Evolutionary conservation across 108 stramenopile species (phyloP), one percentile per base, ranked within the genome.

Genomic region (Cyclotella distinguenda): DNA sequence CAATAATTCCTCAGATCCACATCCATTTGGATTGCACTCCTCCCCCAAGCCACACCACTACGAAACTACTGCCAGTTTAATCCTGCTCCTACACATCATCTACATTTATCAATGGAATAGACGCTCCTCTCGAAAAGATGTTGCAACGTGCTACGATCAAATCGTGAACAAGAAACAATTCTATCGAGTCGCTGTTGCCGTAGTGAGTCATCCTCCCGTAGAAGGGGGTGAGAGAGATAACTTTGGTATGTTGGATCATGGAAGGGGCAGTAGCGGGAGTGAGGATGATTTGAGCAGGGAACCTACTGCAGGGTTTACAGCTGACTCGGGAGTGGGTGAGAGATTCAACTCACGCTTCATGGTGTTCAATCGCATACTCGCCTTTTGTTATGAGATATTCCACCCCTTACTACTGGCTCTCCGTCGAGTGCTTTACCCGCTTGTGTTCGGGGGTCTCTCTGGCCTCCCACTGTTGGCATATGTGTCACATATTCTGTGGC

Each of bases 401-500:
- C 21, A 7, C 13, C 55, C 38, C 26, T 23, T 40, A 34, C n/a
- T 25, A 39, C 12, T 60, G 6, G 21, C 56, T 47, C 26, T 19
- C n/a, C 38, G 34, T 21, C 57, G 60, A 32, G 46, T 79, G 15
- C 39, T 74, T 9, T 47, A 71, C 6, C 74, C 79, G 18, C 21
- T 80, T 19, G 9, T 71, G 22, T 61, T 55, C 64, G 76, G 79
- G 30, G 48, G 54, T 32, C 28, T 83, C 30, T 81, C 80, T 28
- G 85, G 82, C 10, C 27, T 83, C 10, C 80, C 85, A 19, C 63
- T 86, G 32, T 51, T 86, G 52, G 33, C 71, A 4, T 86, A 66
- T 69, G 60, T 74, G 19, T 81, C 72, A 8, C 82, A 83, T 56
- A 64, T 86, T 38, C 46, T 86, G 7, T 86, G 85, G 85, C 66